Evolutionary conservation across 306 rosid species (phyloP).

Genomic region (Betula pendula): DNA sequence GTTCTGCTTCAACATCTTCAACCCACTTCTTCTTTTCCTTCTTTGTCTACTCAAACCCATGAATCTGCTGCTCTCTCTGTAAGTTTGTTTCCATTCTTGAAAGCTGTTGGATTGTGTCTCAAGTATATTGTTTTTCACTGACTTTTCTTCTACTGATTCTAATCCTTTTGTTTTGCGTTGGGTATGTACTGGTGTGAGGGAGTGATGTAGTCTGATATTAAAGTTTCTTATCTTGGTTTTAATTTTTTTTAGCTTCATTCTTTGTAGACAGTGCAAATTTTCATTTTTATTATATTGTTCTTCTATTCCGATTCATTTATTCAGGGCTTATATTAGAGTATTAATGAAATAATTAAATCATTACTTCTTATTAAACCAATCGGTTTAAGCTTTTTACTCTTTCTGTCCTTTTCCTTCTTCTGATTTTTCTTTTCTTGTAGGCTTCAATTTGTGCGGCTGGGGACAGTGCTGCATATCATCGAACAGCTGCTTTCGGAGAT

Average conservation of each 20-base stretch:
- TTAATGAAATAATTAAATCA: no score
- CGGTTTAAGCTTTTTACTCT: background rate
- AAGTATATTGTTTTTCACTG: no score
- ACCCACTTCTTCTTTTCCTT: slow-evolving; percentile 55
- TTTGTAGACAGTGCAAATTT: no score
- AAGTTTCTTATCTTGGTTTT: no score
- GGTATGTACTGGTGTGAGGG: background rate
- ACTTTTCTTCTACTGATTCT: no score
- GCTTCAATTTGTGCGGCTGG: slow-evolving; percentile 70
- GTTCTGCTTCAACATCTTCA: slow-evolving; percentile 63
- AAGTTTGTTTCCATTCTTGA: slow-evolving; percentile 20
- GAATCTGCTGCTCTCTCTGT: slow-evolving; percentile 59
- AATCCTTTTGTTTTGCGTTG: no score
- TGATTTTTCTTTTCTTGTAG: slow-evolving; percentile 30
- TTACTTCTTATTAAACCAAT: no score
- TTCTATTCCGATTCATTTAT: no score
- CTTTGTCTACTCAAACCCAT: slow-evolving; percentile 20
- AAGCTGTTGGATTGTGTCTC: background rate
- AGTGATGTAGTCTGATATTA: background rate
- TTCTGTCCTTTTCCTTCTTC: background rate
- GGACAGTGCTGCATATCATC: slow-evolving; percentile 38
- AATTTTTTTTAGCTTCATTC: no score
- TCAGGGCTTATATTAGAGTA: no score
- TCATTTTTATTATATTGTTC: no score
- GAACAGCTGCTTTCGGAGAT: slow-evolving; percentile 56